These are phyloP conservation scores for Ophiostoma sp. DNA, from an alignment of 2,329 filamentous ascomycete genomes.

Conservation along the genomic window DNA sequence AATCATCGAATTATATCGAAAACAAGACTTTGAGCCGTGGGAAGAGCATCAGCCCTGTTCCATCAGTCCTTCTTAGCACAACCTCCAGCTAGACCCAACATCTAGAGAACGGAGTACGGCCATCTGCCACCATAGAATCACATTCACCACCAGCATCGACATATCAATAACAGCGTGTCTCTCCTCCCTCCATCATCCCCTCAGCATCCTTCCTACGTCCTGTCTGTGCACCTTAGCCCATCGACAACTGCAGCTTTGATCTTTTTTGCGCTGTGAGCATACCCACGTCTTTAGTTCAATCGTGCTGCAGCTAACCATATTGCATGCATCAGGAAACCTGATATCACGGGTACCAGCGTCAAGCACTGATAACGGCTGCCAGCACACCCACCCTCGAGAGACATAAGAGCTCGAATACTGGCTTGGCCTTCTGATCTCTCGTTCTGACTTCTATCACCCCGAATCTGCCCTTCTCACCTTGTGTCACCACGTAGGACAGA, in stretches of 20 bases:
- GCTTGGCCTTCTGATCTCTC: no score
- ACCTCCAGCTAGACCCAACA: background rate
- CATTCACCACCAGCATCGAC: background rate
- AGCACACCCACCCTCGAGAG: background rate
- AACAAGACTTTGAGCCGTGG: background rate
- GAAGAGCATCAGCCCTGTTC: background rate
- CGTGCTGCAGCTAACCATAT: background rate
- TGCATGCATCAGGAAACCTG: background rate
- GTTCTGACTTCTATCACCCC: no score
- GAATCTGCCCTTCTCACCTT: no score
- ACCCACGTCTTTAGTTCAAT: background rate
- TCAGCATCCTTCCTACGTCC: background rate
- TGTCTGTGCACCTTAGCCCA: background rate
- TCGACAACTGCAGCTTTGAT: background rate
- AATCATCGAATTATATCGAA: slow-evolving; percentile 12
- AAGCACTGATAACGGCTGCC: background rate
- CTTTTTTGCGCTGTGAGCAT: background rate
- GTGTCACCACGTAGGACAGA: no score
- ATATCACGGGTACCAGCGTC: background rate
- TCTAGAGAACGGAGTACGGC: no score
- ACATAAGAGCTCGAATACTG: no score
- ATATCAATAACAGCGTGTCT: background rate
- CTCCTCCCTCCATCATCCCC: background rate
- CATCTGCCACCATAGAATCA: background rate
- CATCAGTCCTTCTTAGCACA: background rate